phyloP scores from a whole-genome alignment of 345 rosid species.

The Eucalyptus pauciflora region DNA sequence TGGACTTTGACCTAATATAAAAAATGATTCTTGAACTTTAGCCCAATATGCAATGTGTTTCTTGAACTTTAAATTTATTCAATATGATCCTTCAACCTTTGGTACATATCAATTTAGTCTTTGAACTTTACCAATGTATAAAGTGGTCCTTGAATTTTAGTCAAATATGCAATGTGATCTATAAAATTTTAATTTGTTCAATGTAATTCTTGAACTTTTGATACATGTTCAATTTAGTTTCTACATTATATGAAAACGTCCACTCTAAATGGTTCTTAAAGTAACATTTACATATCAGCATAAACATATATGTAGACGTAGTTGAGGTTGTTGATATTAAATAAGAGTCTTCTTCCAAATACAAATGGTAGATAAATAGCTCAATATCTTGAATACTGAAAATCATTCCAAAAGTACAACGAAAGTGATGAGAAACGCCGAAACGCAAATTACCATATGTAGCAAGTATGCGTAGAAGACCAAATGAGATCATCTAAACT shows the following conservation, averaged over 20 bases:
- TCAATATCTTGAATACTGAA: neutral
- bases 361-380: neutral
- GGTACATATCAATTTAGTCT: too few relatives aligned
- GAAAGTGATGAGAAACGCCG: neutral
- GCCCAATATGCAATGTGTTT: fast-evolving
- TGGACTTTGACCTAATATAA: too few relatives aligned
- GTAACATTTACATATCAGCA: neutral
- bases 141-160: fast-evolving
- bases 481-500: neutral
- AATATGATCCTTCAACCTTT: too few relatives aligned
- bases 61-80: fast-evolving
- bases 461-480: neutral
- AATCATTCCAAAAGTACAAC: neutral
- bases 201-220: fast-evolving
- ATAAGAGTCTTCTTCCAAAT: neutral
- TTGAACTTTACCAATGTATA: fast-evolving
- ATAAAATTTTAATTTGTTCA: too few relatives aligned
- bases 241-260: too few relatives aligned
- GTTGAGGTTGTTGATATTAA: neutral
- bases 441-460: neutral
- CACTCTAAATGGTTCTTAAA: too few relatives aligned
- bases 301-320: neutral
- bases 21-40: too few relatives aligned
- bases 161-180: fast-evolving
- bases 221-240: too few relatives aligned